Conservation (phyloP, 2,329 filamentous ascomycete genomes). For the Venturia effusa region DNA sequence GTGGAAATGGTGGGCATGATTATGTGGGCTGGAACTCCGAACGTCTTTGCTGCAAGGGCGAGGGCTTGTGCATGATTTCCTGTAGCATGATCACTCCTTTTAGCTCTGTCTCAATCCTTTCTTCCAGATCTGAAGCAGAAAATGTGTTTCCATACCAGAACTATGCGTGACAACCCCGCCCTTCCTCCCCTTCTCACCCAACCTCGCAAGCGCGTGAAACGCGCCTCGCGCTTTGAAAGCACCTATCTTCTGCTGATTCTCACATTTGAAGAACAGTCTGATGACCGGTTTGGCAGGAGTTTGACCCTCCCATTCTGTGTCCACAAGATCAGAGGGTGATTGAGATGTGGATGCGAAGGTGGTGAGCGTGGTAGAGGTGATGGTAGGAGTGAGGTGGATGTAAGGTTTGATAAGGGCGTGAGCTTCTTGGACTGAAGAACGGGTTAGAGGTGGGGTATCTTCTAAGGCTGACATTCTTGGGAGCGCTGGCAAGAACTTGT, state of each 20-base stretch:
- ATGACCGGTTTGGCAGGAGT: slow-evolving; percentile 54
- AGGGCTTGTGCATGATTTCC: slow-evolving; percentile 94
- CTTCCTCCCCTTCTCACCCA: slow-evolving; percentile 54
- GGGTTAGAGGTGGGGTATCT: slow-evolving; percentile 53
- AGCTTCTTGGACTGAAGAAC: slow-evolving; percentile 59
- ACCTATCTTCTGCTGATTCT: slow-evolving; percentile 82
- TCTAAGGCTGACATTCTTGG: slow-evolving; percentile 32
- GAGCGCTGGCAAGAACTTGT: background rate
- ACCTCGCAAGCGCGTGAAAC: slow-evolving; percentile 68
- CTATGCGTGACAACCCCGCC: slow-evolving; percentile 83
- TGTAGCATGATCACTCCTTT: slow-evolving; percentile 23
- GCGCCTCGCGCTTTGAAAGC: slow-evolving; percentile 90
- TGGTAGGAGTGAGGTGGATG: slow-evolving; percentile 74
- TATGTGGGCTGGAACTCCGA: slow-evolving; percentile 69
- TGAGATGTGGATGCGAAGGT: slow-evolving; percentile 63
- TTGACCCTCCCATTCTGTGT: slow-evolving; percentile 47
- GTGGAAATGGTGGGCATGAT: slow-evolving; percentile 85
- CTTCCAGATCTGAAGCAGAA: background rate
- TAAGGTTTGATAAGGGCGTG: slow-evolving; percentile 61
- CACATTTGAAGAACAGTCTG: slow-evolving; percentile 85
- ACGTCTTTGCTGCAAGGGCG: slow-evolving; percentile 66
- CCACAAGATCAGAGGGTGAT: slow-evolving; percentile 38
- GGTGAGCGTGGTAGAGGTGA: slow-evolving; percentile 68
- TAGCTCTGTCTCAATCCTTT: background rate
- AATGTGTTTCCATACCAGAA: slow-evolving; percentile 47